Evolutionary conservation across 1,284 basidiomycete genomes (phyloP), one percentile per base, ranked within the genome.

Genomic region (Ustilago crameri): DNA sequence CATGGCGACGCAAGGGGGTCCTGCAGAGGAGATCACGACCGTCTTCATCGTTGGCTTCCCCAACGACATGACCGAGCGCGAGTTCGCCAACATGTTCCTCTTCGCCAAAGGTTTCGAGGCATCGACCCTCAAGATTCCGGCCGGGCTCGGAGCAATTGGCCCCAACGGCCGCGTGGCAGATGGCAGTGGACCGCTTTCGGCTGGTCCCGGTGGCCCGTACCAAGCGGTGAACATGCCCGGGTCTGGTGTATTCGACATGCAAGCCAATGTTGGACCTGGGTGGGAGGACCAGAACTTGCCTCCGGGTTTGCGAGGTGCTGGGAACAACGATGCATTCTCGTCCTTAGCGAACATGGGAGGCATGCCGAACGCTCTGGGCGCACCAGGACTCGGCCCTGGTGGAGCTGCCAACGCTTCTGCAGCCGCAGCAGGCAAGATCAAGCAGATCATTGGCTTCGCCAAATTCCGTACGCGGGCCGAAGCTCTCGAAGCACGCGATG

Each of bases 31-130:
- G 77, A 97, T 98, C 62, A 95, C 92, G 20, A 98, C 95, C 2
- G 95, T 98, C 69, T 98, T 98, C 78, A 95, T 98, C 1, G 95
- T 98, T 27, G 95, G 95, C 0, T 98, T 98, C 84, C 95, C 95
- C 3, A 96, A 98, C 71, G 95, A 98, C 82, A 98, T 98, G 92
- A 90, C 91, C 87, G 94, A 98, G 85, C 93, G 95, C 22, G 95
- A 98, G 85, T 98, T 98, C 84, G 93, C 95, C 85, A 98, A 98
- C 84, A 96, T 98, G 91, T 98, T 98, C 84, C 93, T 94, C 3
- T 98, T 98, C 82, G 93, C 93, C 2, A 86, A 88, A 1, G 96
- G 94, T 12, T 98, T 98, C 80, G 95, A 98, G 83, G 96, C 95
- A 17, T 95, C 95, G 0, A 97, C 95, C 7, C 88, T 98, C 77